Conservation (phyloP, 176 grass and related monocot species). For the Dactylis glomerata region DNA sequence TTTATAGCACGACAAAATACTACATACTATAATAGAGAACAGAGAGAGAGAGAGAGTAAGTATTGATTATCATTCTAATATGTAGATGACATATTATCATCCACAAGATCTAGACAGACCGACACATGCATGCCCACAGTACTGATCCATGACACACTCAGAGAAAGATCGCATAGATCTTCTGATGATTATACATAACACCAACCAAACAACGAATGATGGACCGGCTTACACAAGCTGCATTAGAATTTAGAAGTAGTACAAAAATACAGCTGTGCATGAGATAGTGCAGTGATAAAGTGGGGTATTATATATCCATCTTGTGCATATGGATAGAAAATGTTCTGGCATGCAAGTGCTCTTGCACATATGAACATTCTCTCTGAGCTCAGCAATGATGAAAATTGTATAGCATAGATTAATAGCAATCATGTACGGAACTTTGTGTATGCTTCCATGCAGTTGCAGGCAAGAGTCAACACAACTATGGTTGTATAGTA, state of each 20-base stretch:
- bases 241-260: conserved; percentile 27
- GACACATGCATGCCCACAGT: neutral
- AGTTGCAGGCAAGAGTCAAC: conserved; percentile 42
- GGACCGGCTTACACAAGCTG: conserved; percentile 28
- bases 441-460: conserved; percentile 27
- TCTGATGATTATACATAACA: conserved; percentile 11
- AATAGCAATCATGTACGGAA: conserved; percentile 39
- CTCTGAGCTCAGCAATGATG: conserved; percentile 53
- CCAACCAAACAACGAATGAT: neutral
- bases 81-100: neutral
- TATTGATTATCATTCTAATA: neutral
- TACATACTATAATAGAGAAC: neutral
- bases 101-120: neutral
- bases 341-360: conserved; percentile 40
- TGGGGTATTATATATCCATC: conserved; percentile 37
- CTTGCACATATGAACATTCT: conserved; percentile 48
- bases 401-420: conserved; percentile 44
- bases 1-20: neutral
- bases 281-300: conserved; percentile 37
- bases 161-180: neutral
- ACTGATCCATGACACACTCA: neutral
- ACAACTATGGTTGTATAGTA: conserved; percentile 36
- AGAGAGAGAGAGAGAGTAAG: neutral
- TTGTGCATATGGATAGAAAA: conserved; percentile 38
- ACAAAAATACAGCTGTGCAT: conserved; percentile 43